Evolutionary conservation across 345 rosid species (phyloP), one percentile per base, ranked within the genome.

Genomic region (Microcos paniculata): DNA sequence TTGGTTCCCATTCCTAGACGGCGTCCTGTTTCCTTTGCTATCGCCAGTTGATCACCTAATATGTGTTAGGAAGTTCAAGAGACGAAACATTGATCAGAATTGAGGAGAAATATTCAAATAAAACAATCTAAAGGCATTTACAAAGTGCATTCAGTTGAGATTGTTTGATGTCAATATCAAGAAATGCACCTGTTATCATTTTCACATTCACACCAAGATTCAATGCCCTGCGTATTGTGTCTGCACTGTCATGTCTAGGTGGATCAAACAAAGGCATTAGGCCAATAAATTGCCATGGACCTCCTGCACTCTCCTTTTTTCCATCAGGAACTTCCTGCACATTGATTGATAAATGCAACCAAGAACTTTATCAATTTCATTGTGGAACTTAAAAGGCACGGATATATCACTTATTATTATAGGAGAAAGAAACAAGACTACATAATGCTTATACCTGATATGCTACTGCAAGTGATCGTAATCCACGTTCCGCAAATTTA

Each of bases 1-100:
- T 88, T 87, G 59, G 92, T 85, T 74, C 92, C 92, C 90, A 87
- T 89, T 66, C 90, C 92, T 21, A 89, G 80, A 18, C 93, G 90
- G 3, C 91, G 93, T 62, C 91, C 93, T 1, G 89, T 89, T 86
- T 89, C 93, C 76, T 89, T 89, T 42, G 11, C 91, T 62, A 89
- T 89, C n/a, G 91, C 93, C 66, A 89, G 81, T 77, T 89, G 91
- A 82, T 89, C 91, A 70, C 92, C 92, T 88, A 21, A 51, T 24
- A 19, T 51, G 24, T 23, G 24, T 43, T 23, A 6, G 12, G 66
- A 38, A 38, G 35, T n/a, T 16, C 71, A 75, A 58, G 51, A 15
- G 24, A 46, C 14, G 52, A 35, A 30, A 40, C 26, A 33, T 51
- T 13, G n/a, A 70, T 46, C 42, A 61, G 52, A n/a, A 78, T 56